Conservation (phyloP, 2,329 filamentous ascomycete species). For the Penicillium sp. region DNA sequence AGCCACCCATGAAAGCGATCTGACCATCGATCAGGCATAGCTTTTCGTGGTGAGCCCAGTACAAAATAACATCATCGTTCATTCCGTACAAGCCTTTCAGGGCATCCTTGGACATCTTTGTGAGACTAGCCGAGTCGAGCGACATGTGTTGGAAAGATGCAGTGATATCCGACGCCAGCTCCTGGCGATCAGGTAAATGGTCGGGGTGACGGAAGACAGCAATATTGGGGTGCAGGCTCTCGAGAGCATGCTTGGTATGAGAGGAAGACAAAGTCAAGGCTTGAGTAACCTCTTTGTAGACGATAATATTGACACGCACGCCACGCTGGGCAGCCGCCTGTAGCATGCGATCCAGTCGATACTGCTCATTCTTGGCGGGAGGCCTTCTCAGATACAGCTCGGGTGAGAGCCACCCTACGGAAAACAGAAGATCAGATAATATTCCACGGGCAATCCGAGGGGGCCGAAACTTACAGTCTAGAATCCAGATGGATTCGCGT, state of each 20-base stretch:
- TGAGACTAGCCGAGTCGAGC: slow-evolving; percentile 51
- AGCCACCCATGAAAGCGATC: slow-evolving; percentile 82
- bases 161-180: slow-evolving; percentile 55
- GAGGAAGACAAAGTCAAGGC: slow-evolving; percentile 65
- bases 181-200: slow-evolving; percentile 69
- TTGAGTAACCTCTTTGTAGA: slow-evolving; percentile 86
- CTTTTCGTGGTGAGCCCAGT: slow-evolving; percentile 94
- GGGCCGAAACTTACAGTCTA: slow-evolving; percentile 56
- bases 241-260: slow-evolving; percentile 75
- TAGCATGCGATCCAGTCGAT: slow-evolving; percentile 77
- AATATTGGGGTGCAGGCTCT: slow-evolving; percentile 75
- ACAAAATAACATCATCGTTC: slow-evolving; percentile 73
- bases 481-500: slow-evolving; percentile 71
- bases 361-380: slow-evolving; percentile 73
- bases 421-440: slow-evolving; percentile 6
- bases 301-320: slow-evolving; percentile 77
- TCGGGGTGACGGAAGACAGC: slow-evolving; percentile 87
- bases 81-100: slow-evolving; percentile 77
- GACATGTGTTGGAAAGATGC: slow-evolving; percentile 53
- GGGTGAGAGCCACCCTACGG: slow-evolving; percentile 69
- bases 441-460: not conserved
- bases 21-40: slow-evolving; percentile 74
- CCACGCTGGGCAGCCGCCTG: slow-evolving; percentile 76
- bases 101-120: slow-evolving; percentile 65
- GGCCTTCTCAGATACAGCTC: slow-evolving; percentile 81